Evolutionary conservation across 305 asterid genomes (phyloP), one percentile per base, ranked within the genome.

Genomic region (Withania somnifera): DNA sequence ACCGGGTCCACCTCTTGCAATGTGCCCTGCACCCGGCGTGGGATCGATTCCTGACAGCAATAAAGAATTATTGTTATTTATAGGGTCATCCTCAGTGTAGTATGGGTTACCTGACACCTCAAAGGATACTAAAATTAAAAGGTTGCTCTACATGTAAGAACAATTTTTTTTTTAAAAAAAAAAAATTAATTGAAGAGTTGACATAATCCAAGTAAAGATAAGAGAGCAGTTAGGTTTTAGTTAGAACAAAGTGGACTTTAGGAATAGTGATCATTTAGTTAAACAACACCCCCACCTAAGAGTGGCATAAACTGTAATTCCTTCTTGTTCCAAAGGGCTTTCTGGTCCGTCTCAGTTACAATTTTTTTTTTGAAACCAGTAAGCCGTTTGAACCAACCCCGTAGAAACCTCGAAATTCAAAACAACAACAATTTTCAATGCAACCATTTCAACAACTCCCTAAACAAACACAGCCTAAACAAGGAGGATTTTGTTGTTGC

Each of bases 341-440:
- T 75, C 61, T 75, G 47, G 80, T 75, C 80, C 50, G 8, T 17
- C 14, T 34, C 20, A 6, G 34, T 5, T 38, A 38, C 45, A 47
- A 17, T 32, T 2, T 34, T 34, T 34, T 34, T 84, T 86, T 91
- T 91, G 90, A 88, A 85, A 82, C 84, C 81, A 64, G 84, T 89
- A 88, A n/a, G 87, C 94, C 94, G 94, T 89, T 91, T 81, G 92
- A 90, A 63, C 14, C 60, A n/a, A n/a, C 80, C 87, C 84, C 78
- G 32, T 26, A 86, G 88, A 83, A 80, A 84, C 87, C 85, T 87
- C 88, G 83, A 86, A 36, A n/a, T n/a, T n/a, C n/a, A n/a, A n/a
- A n/a, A n/a, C n/a, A n/a, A n/a, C n/a, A n/a, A n/a, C n/a, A n/a
- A n/a, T n/a, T n/a, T n/a, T 87, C 79, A 87, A 89, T 87, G 92